Conservation (phyloP, 2,329 filamentous ascomycete genomes). For the Colletotrichum sp. region DNA sequence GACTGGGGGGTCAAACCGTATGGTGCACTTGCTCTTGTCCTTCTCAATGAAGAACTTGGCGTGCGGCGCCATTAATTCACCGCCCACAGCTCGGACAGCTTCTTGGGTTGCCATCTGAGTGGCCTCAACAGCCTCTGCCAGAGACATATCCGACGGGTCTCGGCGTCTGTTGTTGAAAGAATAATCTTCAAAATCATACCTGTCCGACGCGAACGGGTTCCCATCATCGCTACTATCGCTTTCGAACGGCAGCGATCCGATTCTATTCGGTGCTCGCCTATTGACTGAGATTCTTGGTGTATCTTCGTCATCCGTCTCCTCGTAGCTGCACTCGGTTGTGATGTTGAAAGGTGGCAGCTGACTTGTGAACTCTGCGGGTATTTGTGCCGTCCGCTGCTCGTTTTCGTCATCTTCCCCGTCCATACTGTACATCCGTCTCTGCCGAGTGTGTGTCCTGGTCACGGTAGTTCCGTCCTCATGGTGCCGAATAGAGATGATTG, state of each 20-base stretch:
- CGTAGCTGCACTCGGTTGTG: conserved; percentile 66
- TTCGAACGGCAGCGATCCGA: conserved; percentile 61
- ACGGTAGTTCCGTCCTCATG: conserved; percentile 57
- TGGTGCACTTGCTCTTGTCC: conserved; percentile 83
- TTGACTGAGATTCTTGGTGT: conserved; percentile 24
- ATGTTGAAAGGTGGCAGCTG: conserved; percentile 56
- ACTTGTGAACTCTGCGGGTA: conserved; percentile 59
- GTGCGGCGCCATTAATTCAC: conserved; percentile 71
- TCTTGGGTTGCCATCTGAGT: conserved; percentile 61
- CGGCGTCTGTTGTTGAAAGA: conserved; percentile 27
- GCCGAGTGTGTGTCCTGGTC: conserved; percentile 47
- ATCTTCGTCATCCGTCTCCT: conserved; percentile 51
- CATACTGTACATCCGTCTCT: conserved; percentile 50
- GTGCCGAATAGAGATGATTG: conserved; percentile 57
- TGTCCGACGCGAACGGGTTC: conserved; percentile 29
- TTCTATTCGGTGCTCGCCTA: conserved; percentile 54
- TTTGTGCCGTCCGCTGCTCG: conserved; percentile 55
- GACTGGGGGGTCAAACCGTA: conserved; percentile 83
- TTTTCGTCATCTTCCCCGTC: conserved; percentile 47
- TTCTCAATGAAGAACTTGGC: conserved; percentile 85
- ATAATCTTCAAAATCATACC: conserved; percentile 35
- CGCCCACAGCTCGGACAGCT: conserved; percentile 60
- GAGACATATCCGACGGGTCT: conserved; percentile 29
- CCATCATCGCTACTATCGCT: conserved; percentile 47
- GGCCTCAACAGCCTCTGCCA: conserved; percentile 49